phyloP scores from a whole-genome alignment of 176 grass and related monocot genomes.

The Calamus simplicifolius region DNA sequence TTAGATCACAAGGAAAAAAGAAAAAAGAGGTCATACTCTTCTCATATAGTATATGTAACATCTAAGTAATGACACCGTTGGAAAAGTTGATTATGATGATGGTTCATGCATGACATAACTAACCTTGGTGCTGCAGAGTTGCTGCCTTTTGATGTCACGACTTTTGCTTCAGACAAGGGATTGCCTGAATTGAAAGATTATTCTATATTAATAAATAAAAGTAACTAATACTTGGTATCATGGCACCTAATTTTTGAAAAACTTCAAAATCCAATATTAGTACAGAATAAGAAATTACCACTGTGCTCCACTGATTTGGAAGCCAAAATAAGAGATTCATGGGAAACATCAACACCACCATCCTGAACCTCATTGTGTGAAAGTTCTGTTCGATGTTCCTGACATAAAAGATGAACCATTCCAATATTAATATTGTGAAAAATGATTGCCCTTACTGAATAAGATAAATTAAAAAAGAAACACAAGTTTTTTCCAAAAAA shows the following conservation, averaged over 20 bases:
- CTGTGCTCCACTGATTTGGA: conserved; percentile 19
- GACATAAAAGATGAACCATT: conserved; percentile 10
- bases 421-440: no score
- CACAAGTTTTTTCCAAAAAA: no score
- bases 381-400: conserved; percentile 30
- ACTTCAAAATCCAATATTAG: no score
- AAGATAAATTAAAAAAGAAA: no score
- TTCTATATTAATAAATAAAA: neutral
- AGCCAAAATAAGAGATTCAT: conserved; percentile 6
- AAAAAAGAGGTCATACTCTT: no score
- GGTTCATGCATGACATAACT: neutral
- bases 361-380: conserved; percentile 19
- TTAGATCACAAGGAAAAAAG: no score
- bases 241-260: no score
- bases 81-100: neutral
- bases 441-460: no score
- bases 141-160: neutral
- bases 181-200: conserved; percentile 14
- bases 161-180: neutral
- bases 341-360: conserved; percentile 5
- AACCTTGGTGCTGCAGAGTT: conserved; percentile 1
- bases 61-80: no score
- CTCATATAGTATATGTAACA: no score
- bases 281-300: conserved; percentile 25
- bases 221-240: neutral